Percentiles rank a stretch among this genome's conserved stretches.
These are phyloP conservation scores for Spirogloea muscicola DNA, from an alignment of 139 green algal species.

Conservation along the genomic window DNA sequence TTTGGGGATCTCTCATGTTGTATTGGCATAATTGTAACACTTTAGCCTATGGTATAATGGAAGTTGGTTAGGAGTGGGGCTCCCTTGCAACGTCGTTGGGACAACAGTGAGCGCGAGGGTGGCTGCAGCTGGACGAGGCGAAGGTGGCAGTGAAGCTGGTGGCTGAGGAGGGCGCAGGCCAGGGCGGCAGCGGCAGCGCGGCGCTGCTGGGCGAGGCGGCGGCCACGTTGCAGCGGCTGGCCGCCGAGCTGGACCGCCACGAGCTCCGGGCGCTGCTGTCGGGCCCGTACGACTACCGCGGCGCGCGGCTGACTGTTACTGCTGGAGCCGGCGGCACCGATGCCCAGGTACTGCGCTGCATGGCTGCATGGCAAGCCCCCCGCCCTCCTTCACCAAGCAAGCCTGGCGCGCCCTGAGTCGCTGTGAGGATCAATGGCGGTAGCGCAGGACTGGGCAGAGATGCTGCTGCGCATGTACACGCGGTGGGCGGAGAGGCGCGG, in stretches of 20 bases:
- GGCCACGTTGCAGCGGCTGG: conserved; percentile 16
- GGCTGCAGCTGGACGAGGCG: conserved; percentile 46
- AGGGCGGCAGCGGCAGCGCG: too few relatives aligned
- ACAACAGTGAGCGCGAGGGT: too few relatives aligned
- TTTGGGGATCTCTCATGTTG: too few relatives aligned
- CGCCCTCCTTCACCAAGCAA: too few relatives aligned
- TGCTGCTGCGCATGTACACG: conserved; percentile 90
- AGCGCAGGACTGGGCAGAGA: conserved; percentile 86
- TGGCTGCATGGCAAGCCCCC: not conserved
- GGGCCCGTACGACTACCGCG: conserved; percentile 31
- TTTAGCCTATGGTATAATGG: too few relatives aligned
- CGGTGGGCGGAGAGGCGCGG: conserved; percentile 69
- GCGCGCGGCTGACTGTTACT: conserved; percentile 30
- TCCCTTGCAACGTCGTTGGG: not conserved
- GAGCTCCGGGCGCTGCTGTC: conserved; percentile 40
- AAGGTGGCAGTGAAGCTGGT: conserved; percentile 34
- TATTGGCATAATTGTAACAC: too few relatives aligned
- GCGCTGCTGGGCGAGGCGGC: conserved; percentile 39
- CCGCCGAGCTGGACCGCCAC: conserved; percentile 19
- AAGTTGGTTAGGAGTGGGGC: not conserved
- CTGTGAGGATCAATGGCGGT: too few relatives aligned
- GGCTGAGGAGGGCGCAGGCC: too few relatives aligned
- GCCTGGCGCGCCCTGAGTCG: too few relatives aligned
- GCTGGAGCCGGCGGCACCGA: conserved; percentile 70
- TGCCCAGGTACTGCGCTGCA: conserved; percentile 50